Percentiles rank a stretch among this genome's conserved stretches.
phyloP scores from a whole-genome alignment of 768 basidiomycete genomes.

The Pholiota conissans region DNA sequence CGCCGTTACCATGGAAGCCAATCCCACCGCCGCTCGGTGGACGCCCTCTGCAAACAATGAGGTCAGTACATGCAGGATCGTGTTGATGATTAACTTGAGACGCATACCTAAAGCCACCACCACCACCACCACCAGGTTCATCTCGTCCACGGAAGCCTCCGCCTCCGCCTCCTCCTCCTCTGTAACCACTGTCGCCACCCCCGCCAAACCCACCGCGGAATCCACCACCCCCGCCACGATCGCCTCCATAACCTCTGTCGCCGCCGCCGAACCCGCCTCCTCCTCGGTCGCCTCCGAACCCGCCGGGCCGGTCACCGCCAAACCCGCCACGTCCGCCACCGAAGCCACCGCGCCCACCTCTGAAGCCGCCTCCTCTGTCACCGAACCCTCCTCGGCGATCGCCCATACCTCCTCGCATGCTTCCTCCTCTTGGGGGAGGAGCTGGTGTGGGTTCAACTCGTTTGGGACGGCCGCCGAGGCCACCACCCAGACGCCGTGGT shows the following conservation, averaged over 20 bases:
- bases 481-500: constrained; percentile 94
- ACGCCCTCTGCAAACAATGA: constrained; percentile 44
- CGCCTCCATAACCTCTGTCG: constrained; percentile 29
- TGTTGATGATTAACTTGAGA: background rate
- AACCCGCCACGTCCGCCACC: constrained; percentile 39
- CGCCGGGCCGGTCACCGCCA: constrained; percentile 49
- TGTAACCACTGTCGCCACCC: constrained; percentile 40
- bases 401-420: constrained; percentile 3
- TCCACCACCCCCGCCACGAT: constrained; percentile 23
- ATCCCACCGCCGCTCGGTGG: constrained; percentile 55
- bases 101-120: constrained; percentile 55
- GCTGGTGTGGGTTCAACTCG: constrained; percentile 51
- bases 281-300: constrained; percentile 42
- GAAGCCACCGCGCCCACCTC: constrained; percentile 36
- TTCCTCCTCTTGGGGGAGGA: constrained; percentile 29
- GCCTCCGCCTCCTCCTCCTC: constrained; percentile 33
- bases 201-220: constrained; percentile 45
- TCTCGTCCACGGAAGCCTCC: constrained; percentile 39
- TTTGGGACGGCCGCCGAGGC: constrained; percentile 97
- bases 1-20: constrained; percentile 65
- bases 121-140: constrained; percentile 24
- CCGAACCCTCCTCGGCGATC: constrained; percentile 42
- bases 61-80: constrained; percentile 13
- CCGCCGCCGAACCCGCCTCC: constrained; percentile 39
- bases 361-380: constrained; percentile 39